phyloP scores from a whole-genome alignment of 2,329 filamentous ascomycete species.

The Cercospora sp. region DNA sequence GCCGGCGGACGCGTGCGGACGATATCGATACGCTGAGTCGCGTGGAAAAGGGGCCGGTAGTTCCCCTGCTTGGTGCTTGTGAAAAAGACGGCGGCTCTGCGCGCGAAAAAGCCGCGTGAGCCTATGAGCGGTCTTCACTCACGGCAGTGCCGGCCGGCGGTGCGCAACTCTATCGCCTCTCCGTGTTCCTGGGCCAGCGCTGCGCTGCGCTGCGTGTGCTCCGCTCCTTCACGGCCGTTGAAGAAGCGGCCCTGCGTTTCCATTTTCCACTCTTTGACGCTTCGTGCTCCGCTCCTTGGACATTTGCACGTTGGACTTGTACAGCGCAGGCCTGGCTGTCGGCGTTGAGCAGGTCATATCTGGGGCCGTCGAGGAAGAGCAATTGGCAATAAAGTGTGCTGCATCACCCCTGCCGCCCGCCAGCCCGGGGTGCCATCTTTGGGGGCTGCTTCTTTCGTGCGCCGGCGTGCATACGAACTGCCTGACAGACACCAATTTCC shows the following conservation, averaged over 20 bases:
- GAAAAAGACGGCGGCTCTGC: background rate
- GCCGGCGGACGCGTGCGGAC: background rate
- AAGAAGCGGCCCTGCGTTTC: slow-evolving; percentile 1
- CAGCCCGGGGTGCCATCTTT: background rate
- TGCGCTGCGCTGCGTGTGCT: background rate
- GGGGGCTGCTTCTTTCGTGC: background rate
- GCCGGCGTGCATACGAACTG: background rate
- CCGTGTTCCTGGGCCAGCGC: background rate
- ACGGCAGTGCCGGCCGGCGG: background rate
- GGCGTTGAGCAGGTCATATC: background rate
- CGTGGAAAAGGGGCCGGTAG: slow-evolving; percentile 6
- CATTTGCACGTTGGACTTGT: background rate
- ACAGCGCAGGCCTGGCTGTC: background rate
- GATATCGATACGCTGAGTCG: slow-evolving; percentile 6
- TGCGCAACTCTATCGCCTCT: slow-evolving; percentile 11
- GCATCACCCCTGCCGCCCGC: slow-evolving; percentile 5
- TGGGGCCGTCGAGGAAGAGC: background rate
- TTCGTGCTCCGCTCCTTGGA: background rate
- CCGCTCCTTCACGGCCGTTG: background rate
- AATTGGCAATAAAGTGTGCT: slow-evolving; percentile 12
- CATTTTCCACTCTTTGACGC: slow-evolving; percentile 8
- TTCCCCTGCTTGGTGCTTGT: background rate
- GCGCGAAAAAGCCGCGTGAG: background rate
- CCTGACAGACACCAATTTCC: background rate
- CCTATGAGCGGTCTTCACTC: background rate